Evolutionary conservation across 179 eudicot genomes (phyloP), one percentile per base, ranked within the genome.

Genomic region (Spergularia azorica): DNA sequence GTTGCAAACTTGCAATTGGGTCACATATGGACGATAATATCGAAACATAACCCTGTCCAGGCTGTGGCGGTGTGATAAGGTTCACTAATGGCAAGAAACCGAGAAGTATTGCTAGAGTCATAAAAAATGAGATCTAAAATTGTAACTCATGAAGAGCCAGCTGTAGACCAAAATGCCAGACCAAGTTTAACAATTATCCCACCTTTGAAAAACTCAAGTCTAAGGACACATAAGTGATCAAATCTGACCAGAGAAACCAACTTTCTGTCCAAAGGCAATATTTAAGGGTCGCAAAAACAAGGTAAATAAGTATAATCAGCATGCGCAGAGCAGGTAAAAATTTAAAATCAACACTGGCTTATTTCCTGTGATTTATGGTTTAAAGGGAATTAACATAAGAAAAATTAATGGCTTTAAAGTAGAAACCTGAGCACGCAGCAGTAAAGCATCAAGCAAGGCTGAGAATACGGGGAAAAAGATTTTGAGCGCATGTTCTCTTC

Each of bases 391-490:
- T 46, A 65, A 63, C 71, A 64, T 51, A 56, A 10, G 15, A 70
- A 21, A 3, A 20, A 11, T 9, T n/a, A 66, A 78, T 76, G 39
- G 41, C 52, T 51, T 18, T 6, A 39, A 71, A 64, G 61, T 68
- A 55, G 64, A 54, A 70, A 95, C 98, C 99, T 96, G 98, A 83
- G 87, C 87, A 67, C 91, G 97, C 83, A 88, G 80, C 67, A 94
- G 81, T 72, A 96, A 84, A 77, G 97, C 91, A 85, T 94, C 98
- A 81, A 96, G 88, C 83, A 96, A 88, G 77, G 91, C 89, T 16
- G 89, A 90, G 85, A 91, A 90, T 64, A 96, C 81, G 61, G 97
- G 89, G 76, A 70, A 77, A 82, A 89, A 89, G 16, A 84, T 57
- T 32, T 85, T 91, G 79, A 89, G 80, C n/a, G 80, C 86, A 76